These are phyloP conservation scores for Saturnispora besseyi DNA, from an alignment of 805 yeast genomes.

Conservation along the genomic window DNA sequence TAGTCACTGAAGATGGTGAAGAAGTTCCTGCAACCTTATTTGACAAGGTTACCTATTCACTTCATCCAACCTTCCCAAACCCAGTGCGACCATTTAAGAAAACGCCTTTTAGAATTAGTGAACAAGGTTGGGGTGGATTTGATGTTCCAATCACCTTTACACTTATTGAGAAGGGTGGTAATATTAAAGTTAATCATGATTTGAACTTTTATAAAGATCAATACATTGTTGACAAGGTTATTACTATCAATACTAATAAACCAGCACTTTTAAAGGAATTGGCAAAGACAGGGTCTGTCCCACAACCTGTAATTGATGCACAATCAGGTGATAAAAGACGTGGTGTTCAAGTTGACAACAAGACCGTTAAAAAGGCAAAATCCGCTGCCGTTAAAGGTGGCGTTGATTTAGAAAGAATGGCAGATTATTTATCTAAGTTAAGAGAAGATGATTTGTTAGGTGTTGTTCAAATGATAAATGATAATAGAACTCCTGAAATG, in stretches of 20 bases:
- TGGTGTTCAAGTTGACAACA: conserved; percentile 26
- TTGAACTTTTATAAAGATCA: conserved; percentile 73
- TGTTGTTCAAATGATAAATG: conserved; percentile 96
- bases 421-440: conserved; percentile 79
- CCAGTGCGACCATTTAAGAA: conserved; percentile 76
- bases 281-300: conserved; percentile 76
- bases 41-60: conserved; percentile 85
- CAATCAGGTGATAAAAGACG: conserved; percentile 21
- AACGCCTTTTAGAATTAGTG: conserved; percentile 80
- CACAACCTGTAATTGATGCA: conserved; percentile 24
- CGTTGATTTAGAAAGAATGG: conserved; percentile 83
- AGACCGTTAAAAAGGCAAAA: conserved; percentile 43
- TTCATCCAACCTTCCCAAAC: conserved; percentile 91
- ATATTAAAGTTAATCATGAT: conserved; percentile 79
- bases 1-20: conserved; percentile 72
- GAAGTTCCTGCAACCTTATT: conserved; percentile 80
- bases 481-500: conserved; percentile 91
- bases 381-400: conserved; percentile 57
- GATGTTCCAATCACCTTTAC: conserved; percentile 76
- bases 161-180: conserved; percentile 80
- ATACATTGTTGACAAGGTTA: conserved; percentile 68
- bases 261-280: conserved; percentile 64
- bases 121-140: conserved; percentile 98
- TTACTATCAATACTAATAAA: conserved; percentile 68
- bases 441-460: conserved; percentile 89